Evolutionary conservation across 108 stramenopile genomes (phyloP).

Genomic region (Licmophora abbreviata): DNA sequence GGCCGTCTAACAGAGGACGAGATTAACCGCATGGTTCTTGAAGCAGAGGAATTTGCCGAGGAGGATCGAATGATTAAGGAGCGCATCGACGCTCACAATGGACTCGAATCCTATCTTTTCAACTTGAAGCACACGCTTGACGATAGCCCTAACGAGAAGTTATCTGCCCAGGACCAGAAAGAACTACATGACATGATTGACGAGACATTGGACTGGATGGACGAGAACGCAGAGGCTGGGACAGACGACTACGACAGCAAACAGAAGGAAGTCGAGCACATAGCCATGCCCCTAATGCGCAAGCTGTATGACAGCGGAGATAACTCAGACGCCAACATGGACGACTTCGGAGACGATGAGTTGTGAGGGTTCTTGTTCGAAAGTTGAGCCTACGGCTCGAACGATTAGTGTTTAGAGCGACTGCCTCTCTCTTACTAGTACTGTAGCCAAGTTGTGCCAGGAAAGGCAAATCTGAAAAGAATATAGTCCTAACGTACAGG

Average conservation of each 20-base stretch:
- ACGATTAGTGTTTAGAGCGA: too few relatives aligned
- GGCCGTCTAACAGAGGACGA: slow-evolving; percentile 92
- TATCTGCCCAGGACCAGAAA: slow-evolving; percentile 78
- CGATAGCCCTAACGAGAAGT: slow-evolving; percentile 86
- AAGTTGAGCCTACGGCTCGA: neutral
- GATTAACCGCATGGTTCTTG: slow-evolving; percentile 91
- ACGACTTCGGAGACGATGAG: slow-evolving; percentile 60
- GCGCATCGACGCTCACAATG: slow-evolving; percentile 83
- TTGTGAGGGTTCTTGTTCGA: slow-evolving; percentile 19
- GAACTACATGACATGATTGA: slow-evolving; percentile 72
- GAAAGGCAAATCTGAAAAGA: too few relatives aligned
- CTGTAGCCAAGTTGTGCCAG: too few relatives aligned
- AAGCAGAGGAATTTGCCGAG: slow-evolving; percentile 90
- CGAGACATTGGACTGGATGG: slow-evolving; percentile 94
- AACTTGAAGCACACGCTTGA: slow-evolving; percentile 81
- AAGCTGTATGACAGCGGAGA: slow-evolving; percentile 60
- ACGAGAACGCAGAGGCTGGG: slow-evolving; percentile 85
- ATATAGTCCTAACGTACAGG: too few relatives aligned
- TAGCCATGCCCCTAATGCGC: slow-evolving; percentile 87
- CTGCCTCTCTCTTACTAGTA: too few relatives aligned
- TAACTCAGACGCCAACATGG: slow-evolving; percentile 34
- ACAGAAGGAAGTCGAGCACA: slow-evolving; percentile 82
- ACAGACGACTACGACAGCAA: slow-evolving; percentile 81
- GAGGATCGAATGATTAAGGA: slow-evolving; percentile 79
- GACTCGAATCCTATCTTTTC: slow-evolving; percentile 90